Evolutionary conservation across 306 rosid genomes (phyloP).

Genomic region (Sphenostylis stenocarpa): DNA sequence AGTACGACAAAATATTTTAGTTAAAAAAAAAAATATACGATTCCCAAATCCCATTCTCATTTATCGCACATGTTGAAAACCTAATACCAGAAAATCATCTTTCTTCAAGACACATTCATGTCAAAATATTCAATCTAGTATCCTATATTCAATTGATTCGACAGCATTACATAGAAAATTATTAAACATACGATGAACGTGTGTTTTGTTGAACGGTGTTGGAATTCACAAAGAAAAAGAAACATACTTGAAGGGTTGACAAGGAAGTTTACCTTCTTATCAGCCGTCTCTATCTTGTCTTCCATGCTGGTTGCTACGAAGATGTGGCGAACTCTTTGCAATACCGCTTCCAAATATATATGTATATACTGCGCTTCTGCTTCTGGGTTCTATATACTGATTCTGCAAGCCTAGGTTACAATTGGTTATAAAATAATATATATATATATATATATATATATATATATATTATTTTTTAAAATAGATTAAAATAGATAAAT

Average conservation of each 20-base stretch:
- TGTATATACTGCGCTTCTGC: no score
- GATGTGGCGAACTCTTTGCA: neutral
- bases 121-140: no score
- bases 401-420: no score
- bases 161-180: neutral
- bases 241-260: neutral
- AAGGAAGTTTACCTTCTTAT: slow-evolving; percentile 47
- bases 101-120: neutral
- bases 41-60: neutral
- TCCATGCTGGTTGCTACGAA: slow-evolving; percentile 38
- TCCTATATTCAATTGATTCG: neutral
- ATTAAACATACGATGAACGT: no score
- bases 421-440: no score
- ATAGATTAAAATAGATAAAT: no score
- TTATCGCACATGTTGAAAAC: neutral
- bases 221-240: neutral
- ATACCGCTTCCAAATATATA: neutral
- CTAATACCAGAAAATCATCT: neutral
- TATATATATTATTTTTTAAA: no score
- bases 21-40: no score
- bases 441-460: no score
- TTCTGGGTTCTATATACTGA: no score
- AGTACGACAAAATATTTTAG: no score
- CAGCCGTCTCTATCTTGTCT: slow-evolving; percentile 57
- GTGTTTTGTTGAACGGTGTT: no score